phyloP scores from a whole-genome alignment of 129 eudicot genomes.

The Smallanthus sonchifolius region DNA sequence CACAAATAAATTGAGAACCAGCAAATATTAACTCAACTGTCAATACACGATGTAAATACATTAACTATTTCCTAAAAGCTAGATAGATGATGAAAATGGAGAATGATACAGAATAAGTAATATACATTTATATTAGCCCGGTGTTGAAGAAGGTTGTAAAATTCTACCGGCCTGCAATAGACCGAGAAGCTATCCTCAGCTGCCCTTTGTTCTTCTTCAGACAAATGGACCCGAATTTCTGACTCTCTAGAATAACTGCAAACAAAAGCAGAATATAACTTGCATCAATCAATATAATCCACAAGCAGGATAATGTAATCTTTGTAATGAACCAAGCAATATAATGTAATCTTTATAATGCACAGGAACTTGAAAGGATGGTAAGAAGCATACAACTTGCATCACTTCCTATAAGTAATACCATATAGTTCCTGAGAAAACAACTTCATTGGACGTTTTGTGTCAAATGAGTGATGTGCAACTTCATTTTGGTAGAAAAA shows the following conservation, averaged over 20 bases:
- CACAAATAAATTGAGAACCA: not conserved
- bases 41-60: not conserved
- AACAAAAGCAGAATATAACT: slow-evolving; percentile 44
- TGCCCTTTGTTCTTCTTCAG: slow-evolving; percentile 73
- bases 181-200: slow-evolving; percentile 84
- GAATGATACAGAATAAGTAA: slow-evolving; percentile 1
- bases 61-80: slow-evolving; percentile 3
- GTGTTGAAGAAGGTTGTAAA: slow-evolving; percentile 82
- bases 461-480: slow-evolving; percentile 1
- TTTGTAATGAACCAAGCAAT: slow-evolving; percentile 5
- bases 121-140: slow-evolving; percentile 68
- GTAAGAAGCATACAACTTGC: slow-evolving; percentile 1
- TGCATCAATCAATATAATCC: slow-evolving; percentile 23
- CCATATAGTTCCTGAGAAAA: not conserved
- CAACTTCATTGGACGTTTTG: not conserved
- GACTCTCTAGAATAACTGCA: slow-evolving; percentile 71
- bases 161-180: slow-evolving; percentile 89
- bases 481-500: not conserved
- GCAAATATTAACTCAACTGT: not conserved
- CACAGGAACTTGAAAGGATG: not conserved
- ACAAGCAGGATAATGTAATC: not conserved
- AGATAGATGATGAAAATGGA: not conserved
- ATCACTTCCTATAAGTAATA: not conserved
- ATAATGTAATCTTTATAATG: not conserved
- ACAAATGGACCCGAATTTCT: slow-evolving; percentile 61